Conservation (phyloP, 352 stramenopile species). For the Pythium sukuiense region DNA sequence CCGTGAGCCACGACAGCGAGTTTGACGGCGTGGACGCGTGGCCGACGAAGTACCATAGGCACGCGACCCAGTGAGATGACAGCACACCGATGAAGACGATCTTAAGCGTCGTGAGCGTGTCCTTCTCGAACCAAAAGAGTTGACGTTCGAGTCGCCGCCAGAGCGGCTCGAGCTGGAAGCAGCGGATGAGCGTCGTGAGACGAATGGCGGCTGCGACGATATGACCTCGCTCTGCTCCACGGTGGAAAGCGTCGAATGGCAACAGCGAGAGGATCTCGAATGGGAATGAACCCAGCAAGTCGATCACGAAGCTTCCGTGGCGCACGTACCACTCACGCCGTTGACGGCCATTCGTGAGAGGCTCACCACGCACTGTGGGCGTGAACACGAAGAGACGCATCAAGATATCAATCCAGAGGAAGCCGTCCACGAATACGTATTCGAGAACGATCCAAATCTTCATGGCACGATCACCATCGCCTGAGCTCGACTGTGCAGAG, state of each 20-base stretch:
- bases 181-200: constrained; percentile 29
- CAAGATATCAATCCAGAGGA: constrained; percentile 31
- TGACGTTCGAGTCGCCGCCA: constrained; percentile 32
- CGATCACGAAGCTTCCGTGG: constrained; percentile 26
- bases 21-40: constrained; percentile 12
- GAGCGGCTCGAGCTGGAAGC: constrained; percentile 32
- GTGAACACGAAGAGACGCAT: constrained; percentile 29
- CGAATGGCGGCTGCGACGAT: constrained; percentile 24
- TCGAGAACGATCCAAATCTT: constrained; percentile 30
- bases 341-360: constrained; percentile 6
- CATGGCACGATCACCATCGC: constrained; percentile 20
- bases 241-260: constrained; percentile 20
- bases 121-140: constrained; percentile 26
- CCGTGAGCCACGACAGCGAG: constrained; percentile 29
- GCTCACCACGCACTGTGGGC: constrained; percentile 24
- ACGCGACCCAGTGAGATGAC: constrained; percentile 33
- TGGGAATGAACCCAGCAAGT: constrained; percentile 31
- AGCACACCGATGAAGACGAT: constrained; percentile 31
- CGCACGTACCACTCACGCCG: constrained; percentile 27
- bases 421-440: constrained; percentile 32
- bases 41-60: constrained; percentile 32
- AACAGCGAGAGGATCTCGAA: constrained; percentile 28
- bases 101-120: constrained; percentile 28
- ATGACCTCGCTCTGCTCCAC: constrained; percentile 6
- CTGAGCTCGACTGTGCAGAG: constrained; percentile 10